These are phyloP conservation scores for Cystofilobasidium bisporidii DNA, from an alignment of 768 basidiomycete species.

Conservation along the genomic window DNA sequence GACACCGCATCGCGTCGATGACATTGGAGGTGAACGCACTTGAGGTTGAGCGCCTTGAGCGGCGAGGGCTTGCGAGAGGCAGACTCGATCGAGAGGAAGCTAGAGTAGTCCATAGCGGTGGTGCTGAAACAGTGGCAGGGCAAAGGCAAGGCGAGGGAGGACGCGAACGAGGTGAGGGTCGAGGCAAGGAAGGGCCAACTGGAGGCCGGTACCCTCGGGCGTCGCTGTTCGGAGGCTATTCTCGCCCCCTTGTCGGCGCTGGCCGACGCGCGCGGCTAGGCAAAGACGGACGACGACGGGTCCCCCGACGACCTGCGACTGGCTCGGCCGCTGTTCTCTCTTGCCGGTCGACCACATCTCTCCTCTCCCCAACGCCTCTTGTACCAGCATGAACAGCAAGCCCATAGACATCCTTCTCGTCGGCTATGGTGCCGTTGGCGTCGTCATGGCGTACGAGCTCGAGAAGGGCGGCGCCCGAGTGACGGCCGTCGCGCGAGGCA, in stretches of 20 bases:
- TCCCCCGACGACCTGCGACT: too few relatives aligned
- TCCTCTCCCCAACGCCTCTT: neutral
- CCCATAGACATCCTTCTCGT: neutral
- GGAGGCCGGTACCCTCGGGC: too few relatives aligned
- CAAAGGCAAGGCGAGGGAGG: neutral
- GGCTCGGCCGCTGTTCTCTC: too few relatives aligned
- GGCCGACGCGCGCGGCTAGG: too few relatives aligned
- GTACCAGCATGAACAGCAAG: neutral
- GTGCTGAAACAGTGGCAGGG: too few relatives aligned
- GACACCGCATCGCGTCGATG: too few relatives aligned
- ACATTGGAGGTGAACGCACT: neutral
- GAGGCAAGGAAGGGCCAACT: neutral
- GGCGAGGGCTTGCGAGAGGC: neutral
- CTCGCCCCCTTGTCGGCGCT: too few relatives aligned
- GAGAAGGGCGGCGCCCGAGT: slow-evolving; percentile 51
- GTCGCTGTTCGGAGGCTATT: too few relatives aligned
- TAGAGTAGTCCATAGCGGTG: neutral
- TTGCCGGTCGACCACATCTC: neutral
- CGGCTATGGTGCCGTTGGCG: slow-evolving; percentile 51
- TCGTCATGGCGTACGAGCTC: slow-evolving; percentile 3
- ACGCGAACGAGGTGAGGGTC: neutral
- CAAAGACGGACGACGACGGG: too few relatives aligned
- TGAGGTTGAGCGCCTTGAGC: slow-evolving; percentile 6
- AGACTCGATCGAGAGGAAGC: neutral
- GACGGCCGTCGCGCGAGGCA: slow-evolving; percentile 66